A percentile compares a stretch with the other conserved stretches of the same genome.
phyloP scores from a whole-genome alignment of 352 stramenopile genomes.

The Phytophthora colocasiae region DNA sequence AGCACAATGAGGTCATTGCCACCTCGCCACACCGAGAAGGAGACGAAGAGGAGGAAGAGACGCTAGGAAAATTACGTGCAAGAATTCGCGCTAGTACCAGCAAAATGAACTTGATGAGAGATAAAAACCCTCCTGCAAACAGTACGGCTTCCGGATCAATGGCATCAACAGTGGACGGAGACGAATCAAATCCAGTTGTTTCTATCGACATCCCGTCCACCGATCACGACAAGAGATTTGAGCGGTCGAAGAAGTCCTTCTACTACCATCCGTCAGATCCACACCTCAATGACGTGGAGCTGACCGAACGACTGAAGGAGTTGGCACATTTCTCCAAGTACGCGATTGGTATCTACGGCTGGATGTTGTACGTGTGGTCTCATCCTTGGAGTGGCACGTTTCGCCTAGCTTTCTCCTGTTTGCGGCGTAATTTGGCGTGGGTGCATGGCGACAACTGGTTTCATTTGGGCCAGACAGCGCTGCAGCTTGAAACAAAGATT shows the following conservation, averaged over 20 bases:
- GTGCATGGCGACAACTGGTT: constrained; percentile 91
- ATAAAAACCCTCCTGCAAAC: constrained; percentile 4
- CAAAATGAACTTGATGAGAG: constrained; percentile 22
- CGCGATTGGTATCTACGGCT: constrained; percentile 87
- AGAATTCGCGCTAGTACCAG: constrained; percentile 41
- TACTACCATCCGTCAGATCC: constrained; percentile 54
- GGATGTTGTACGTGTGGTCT: constrained; percentile 92
- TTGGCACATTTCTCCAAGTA: constrained; percentile 89
- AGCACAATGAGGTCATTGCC: constrained; percentile 45
- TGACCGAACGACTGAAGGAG: constrained; percentile 61
- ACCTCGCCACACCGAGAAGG: constrained; percentile 36
- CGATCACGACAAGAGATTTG: constrained; percentile 13
- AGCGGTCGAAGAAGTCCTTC: constrained; percentile 21
- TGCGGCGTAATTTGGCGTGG: constrained; percentile 64
- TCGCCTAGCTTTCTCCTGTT: constrained; percentile 75
- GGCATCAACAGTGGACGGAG: constrained; percentile 30
- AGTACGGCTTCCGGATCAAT: constrained; percentile 23
- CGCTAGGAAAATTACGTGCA: constrained; percentile 57
- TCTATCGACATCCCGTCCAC: constrained; percentile 53
- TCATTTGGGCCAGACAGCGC: constrained; percentile 75
- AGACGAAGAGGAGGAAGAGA: constrained; percentile 52
- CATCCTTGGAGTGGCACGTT: constrained; percentile 86
- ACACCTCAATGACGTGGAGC: constrained; percentile 50
- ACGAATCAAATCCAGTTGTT: constrained; percentile 45
- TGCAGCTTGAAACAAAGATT: constrained; percentile 82